phyloP scores from a whole-genome alignment of 2,329 filamentous ascomycete genomes.

The Sclerotinia sclerotiorum region DNA sequence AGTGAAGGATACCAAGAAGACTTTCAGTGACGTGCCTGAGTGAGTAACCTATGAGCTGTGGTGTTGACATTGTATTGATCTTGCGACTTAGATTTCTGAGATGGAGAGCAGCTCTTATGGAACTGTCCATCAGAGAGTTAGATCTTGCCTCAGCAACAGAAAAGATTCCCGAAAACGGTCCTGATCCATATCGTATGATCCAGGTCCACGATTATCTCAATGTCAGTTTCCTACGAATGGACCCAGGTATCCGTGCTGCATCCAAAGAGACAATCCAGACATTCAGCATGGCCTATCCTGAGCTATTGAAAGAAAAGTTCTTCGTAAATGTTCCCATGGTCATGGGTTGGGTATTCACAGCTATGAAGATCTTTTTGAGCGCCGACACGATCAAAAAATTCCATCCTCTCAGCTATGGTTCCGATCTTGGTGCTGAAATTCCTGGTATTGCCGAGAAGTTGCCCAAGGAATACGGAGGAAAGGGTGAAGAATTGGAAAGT shows the following conservation, averaged over 20 bases:
- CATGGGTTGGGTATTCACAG: constrained; percentile 83
- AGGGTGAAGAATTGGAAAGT: constrained; percentile 49
- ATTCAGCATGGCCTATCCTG: constrained; percentile 82
- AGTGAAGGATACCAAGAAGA: constrained; percentile 75
- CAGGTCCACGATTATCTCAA: constrained; percentile 93
- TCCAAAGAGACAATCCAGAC: constrained; percentile 78
- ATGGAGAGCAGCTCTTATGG: constrained; percentile 91
- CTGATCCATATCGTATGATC: constrained; percentile 85
- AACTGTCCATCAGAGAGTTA: constrained; percentile 75
- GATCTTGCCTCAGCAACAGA: constrained; percentile 66
- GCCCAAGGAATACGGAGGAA: constrained; percentile 78
- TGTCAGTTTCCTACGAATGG: constrained; percentile 82
- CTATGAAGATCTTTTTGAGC: constrained; percentile 74
- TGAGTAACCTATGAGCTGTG: constrained; percentile 48
- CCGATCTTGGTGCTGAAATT: constrained; percentile 62
- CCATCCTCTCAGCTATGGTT: constrained; percentile 74
- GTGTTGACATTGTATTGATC: constrained; percentile 12
- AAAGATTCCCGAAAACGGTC: constrained; percentile 59
- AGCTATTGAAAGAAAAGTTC: constrained; percentile 87
- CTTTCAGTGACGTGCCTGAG: constrained; percentile 81
- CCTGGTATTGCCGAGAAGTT: constrained; percentile 60
- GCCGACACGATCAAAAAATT: constrained; percentile 76
- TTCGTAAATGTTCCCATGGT: constrained; percentile 90
- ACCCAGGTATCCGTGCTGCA: constrained; percentile 72
- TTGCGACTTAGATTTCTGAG: constrained; percentile 68